Base-by-base conservation (phyloP, 768 basidiomycete genomes). In the Termitomyces sp. region DNA sequence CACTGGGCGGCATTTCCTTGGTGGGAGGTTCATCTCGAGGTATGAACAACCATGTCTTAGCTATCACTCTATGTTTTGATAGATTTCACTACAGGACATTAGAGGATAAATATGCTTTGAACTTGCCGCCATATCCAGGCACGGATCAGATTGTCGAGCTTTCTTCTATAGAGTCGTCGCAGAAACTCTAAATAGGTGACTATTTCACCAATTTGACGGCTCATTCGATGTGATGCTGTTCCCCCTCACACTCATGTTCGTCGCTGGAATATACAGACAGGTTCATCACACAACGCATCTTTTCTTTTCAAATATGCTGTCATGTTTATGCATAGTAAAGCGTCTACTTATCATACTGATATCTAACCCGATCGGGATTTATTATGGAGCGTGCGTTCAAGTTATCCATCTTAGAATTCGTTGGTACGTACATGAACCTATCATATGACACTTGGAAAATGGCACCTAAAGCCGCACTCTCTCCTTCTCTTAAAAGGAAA, bases 1-100 rank as follows among this genome's bases (percentile, higher is more conserved):
- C 72, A 82, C 71, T 27, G 94, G 95, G 12, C 78, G 83, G 36
- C 97, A 99, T 76, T 97, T 93, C 68, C 81, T 98, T 1, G 97
- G 96, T 2, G 97, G 97, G 1, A 78, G 97, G 59, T 99, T 99
- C 69, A 82, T 98, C 20, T 86, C 95, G 5, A 89, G 81, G 95
- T 95, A 64, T 64, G 87, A 7, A 12, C 26, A 26, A n/a, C 26
- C n/a, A 5, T 51, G 9, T 8, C 49, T 18, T 18, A 26, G 9
- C n/a, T 2, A 5, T 39, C 9, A 9, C 3, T 27, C n/a, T 39
- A 1, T 24, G 48, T 37, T 30, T 26, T 51, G 18, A 10, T 5
- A 10, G n/a, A 16, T 2, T n/a, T 32, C 1, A 2, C 26, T 20
- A 4, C 24, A 97, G 95, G 66, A 65, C 76, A 18, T 63, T 97